A percentile compares a stretch with the other conserved stretches of the same genome.
These are phyloP conservation scores for Dacryopinax primogenitus DNA, from an alignment of 768 basidiomycete species.

Conservation along the genomic window DNA sequence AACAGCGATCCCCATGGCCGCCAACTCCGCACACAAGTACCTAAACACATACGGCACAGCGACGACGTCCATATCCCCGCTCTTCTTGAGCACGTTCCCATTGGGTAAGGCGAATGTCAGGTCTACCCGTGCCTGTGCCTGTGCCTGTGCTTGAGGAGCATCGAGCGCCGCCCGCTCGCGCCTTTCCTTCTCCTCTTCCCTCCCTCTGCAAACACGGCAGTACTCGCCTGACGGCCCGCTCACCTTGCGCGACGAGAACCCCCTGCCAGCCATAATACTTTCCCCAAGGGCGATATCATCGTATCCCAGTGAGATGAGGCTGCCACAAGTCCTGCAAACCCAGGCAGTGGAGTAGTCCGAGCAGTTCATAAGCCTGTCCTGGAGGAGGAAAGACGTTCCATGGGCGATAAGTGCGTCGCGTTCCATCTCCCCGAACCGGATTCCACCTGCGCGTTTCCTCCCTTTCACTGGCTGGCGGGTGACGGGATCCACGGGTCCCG, in stretches of 20 bases:
- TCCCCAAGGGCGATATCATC: constrained; percentile 72
- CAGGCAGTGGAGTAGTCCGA: constrained; percentile 99
- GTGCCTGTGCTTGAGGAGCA: constrained; percentile 26
- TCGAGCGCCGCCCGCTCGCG: constrained; percentile 45
- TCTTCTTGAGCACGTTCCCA: constrained; percentile 54
- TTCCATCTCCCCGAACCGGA: constrained; percentile 99
- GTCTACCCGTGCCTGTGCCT: constrained; percentile 25
- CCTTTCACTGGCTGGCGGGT: constrained; percentile 99
- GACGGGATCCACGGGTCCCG: constrained; percentile 89
- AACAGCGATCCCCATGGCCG: constrained; percentile 95
- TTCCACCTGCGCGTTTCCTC: constrained; percentile 94
- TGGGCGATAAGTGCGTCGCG: constrained; percentile 97
- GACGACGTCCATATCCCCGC: constrained; percentile 82
- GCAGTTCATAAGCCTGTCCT: constrained; percentile 98
- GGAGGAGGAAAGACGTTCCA: constrained; percentile 94
- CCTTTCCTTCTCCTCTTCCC: constrained; percentile 50
- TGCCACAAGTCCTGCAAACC: constrained; percentile 95
- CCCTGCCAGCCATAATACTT: constrained; percentile 35
- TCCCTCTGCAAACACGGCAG: constrained; percentile 80
- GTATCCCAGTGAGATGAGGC: constrained; percentile 89
- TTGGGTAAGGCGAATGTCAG: constrained; percentile 54
- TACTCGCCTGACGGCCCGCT: constrained; percentile 76
- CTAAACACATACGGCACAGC: constrained; percentile 93
- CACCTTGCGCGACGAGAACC: constrained; percentile 41
- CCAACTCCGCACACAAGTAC: constrained; percentile 87